A percentile compares a stretch with the other conserved stretches of the same genome.
Conservation (phyloP, 2,329 filamentous ascomycete genomes). For the Pestalotiopsis sp. region DNA sequence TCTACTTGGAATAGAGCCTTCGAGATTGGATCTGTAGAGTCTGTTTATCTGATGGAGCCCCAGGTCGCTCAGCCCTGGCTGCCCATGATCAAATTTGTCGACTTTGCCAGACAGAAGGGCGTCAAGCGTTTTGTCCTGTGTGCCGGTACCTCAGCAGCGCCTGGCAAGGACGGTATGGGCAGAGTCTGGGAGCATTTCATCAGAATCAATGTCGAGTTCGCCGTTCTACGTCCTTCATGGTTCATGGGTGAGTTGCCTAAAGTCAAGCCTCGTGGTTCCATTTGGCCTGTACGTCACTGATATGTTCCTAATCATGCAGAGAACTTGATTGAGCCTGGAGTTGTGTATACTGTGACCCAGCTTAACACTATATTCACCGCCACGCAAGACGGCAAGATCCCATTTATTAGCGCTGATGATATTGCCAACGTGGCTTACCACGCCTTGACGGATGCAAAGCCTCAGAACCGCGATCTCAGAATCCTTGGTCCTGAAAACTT, state of each 20-base stretch:
- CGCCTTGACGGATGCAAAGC: constrained; percentile 22
- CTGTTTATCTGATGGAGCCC: constrained; percentile 24
- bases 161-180: constrained; percentile 23
- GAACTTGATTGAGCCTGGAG: constrained; percentile 20
- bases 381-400: constrained; percentile 21
- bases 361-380: constrained; percentile 22
- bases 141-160: constrained; percentile 17
- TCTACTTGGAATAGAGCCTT: constrained; percentile 20
- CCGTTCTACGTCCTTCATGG: constrained; percentile 24
- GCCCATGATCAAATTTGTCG: constrained; percentile 23
- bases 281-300: background rate
- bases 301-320: constrained; percentile 12
- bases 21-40: constrained; percentile 15
- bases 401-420: constrained; percentile 23
- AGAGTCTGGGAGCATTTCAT: constrained; percentile 23
- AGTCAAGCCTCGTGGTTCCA: background rate
- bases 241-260: constrained; percentile 11
- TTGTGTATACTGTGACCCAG: constrained; percentile 19
- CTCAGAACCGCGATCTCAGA: constrained; percentile 20
- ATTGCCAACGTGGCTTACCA: constrained; percentile 22
- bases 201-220: constrained; percentile 19
- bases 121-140: constrained; percentile 22
- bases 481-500: constrained; percentile 21
- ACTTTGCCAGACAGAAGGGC: constrained; percentile 20
- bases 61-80: constrained; percentile 18